Evolutionary conservation across 805 yeast genomes (phyloP), one percentile per base, ranked within the genome.

Genomic region (Teunomyces stri): DNA sequence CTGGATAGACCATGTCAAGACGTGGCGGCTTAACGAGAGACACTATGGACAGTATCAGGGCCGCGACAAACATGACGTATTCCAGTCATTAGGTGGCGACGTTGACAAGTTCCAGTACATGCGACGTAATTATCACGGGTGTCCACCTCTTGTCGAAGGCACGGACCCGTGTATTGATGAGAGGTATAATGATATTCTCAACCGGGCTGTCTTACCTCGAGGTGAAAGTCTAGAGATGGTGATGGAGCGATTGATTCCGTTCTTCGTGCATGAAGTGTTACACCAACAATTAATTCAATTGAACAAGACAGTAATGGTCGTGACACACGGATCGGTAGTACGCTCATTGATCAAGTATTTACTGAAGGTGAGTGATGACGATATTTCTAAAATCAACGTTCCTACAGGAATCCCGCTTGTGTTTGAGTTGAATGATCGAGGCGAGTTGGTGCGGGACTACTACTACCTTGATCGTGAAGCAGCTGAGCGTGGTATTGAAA

Each of bases 391-490:
- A 38, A 68, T 72, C 45, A 70, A 72, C 50, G 72, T 71, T 2
- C 76, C 78, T 15, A 72, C 76, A 1, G 78, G 76, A 1, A 65
- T 72, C 3, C 78, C 78, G 7, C 55, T 71, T n/a, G 69, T 70
- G 20, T 72, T 72, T 52, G 76, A 72, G 47, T 48, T 70, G 6
- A 60, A 66, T 46, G 68, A 68, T 37, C 46, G 53, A 6, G 69
- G 69, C 6, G 51, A 55, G 13, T 51, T 65, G 40, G 46, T 58
- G 5, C 60, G 58, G 37, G 61, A 60, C 29, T 64, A 63, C 51
- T 69, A 72, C 51, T 72, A 72, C 51, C 59, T 72, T 45, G 76
- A 72, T 53, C 58, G 66, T 46, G 75, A 69, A 47, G 56, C 66
- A 48, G 78, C 78, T 1, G 53, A 61, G 42, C 53, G 55, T 51